These are phyloP conservation scores for Bassia scoparia DNA, from an alignment of 148 eudicot species.

Conservation along the genomic window DNA sequence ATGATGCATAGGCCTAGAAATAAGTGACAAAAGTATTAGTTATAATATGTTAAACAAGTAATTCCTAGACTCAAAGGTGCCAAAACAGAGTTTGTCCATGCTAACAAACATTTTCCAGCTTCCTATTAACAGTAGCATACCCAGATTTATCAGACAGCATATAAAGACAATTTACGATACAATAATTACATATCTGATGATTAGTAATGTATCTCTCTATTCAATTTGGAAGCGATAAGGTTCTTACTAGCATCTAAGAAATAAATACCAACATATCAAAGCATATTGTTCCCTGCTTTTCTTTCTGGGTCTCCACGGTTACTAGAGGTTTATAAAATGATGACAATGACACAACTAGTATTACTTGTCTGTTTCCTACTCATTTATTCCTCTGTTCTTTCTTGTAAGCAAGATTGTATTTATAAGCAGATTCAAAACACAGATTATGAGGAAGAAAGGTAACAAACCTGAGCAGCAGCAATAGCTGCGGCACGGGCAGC, in stretches of 20 bases:
- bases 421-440: neutral
- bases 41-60: neutral
- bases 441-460: neutral
- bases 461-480: conserved; percentile 91
- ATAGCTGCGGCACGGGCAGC: conserved; percentile 81
- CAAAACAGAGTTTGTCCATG: neutral
- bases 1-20: conserved; percentile 83
- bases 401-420: conserved; percentile 1
- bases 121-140: conserved; percentile 6
- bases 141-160: neutral
- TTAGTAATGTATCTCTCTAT: neutral
- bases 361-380: neutral
- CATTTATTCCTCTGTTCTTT: neutral
- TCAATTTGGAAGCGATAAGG: neutral
- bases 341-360: neutral
- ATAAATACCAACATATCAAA: neutral
- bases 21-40: conserved; percentile 8
- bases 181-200: neutral
- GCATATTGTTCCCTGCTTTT: neutral
- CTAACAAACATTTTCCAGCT: neutral
- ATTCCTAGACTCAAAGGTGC: neutral
- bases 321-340: neutral
- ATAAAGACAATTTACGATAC: neutral
- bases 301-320: neutral
- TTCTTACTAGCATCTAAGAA: conserved; percentile 1